phyloP scores from a whole-genome alignment of 1,284 basidiomycete genomes.

The Pterulicium gracile region DNA sequence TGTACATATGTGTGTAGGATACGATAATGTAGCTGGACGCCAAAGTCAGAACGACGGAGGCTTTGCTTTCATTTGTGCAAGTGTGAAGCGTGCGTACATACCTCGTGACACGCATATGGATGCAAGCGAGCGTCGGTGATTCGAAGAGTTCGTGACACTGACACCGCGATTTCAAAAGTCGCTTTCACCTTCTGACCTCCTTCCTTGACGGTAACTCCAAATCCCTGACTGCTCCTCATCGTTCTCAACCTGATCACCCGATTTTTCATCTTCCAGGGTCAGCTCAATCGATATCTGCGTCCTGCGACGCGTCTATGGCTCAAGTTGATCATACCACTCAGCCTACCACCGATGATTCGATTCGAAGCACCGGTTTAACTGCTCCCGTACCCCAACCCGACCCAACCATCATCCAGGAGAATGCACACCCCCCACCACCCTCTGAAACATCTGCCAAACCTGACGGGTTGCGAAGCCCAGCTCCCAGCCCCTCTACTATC shows the following conservation, averaged over 20 bases:
- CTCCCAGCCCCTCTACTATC: slow-evolving; percentile 2
- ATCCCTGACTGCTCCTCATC: background rate
- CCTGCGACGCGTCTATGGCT: slow-evolving; percentile 71
- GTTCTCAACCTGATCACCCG: background rate
- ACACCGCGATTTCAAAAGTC: too few relatives aligned
- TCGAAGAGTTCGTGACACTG: too few relatives aligned
- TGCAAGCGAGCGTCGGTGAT: too few relatives aligned
- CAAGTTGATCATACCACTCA: slow-evolving; percentile 38
- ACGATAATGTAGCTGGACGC: too few relatives aligned
- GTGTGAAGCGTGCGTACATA: too few relatives aligned
- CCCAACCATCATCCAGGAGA: background rate
- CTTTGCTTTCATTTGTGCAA: too few relatives aligned
- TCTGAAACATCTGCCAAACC: background rate
- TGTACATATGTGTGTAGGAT: too few relatives aligned
- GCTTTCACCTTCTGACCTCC: background rate
- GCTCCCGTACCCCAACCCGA: background rate
- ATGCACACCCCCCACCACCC: background rate
- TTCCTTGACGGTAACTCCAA: background rate
- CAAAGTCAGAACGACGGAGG: too few relatives aligned
- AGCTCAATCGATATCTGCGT: slow-evolving; percentile 30
- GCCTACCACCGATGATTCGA: slow-evolving; percentile 33
- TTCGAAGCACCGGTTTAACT: background rate
- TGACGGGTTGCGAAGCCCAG: background rate
- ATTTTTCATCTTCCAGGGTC: background rate
- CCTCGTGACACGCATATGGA: too few relatives aligned